Percentiles rank a stretch among this genome's conserved stretches.
Evolutionary conservation across 1,284 basidiomycete genomes (phyloP).

Genomic region (Tremellales sp.): DNA sequence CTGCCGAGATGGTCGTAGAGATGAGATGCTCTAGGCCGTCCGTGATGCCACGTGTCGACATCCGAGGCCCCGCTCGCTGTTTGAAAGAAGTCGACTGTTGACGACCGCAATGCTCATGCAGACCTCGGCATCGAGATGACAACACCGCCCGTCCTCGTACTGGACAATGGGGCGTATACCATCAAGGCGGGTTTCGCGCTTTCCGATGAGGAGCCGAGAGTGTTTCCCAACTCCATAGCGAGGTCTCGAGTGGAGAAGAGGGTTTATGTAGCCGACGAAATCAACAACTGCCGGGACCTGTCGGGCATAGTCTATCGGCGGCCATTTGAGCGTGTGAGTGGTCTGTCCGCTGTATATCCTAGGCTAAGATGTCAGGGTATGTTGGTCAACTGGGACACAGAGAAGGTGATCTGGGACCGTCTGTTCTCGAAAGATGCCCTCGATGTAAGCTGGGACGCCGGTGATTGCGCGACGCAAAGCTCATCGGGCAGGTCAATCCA

Average conservation of each 20-base stretch:
- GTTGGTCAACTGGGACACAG: constrained; percentile 84
- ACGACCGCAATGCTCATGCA: background rate
- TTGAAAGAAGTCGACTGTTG: background rate
- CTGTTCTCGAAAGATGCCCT: constrained; percentile 68
- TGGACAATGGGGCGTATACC: constrained; percentile 79
- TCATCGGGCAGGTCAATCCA: constrained; percentile 61
- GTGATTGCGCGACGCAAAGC: background rate
- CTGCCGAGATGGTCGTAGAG: too few species aligned
- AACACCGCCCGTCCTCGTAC: constrained; percentile 56
- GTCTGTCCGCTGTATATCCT: background rate
- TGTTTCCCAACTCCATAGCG: constrained; percentile 72
- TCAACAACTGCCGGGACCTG: constrained; percentile 67
- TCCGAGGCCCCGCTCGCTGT: too few species aligned
- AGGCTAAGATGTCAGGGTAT: constrained; percentile 62
- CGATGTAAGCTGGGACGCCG: constrained; percentile 56
- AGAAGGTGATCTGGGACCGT: constrained; percentile 86
- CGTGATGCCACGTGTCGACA: too few species aligned
- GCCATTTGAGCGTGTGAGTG: constrained; percentile 75
- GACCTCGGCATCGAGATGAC: constrained; percentile 10
- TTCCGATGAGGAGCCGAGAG: constrained; percentile 48
- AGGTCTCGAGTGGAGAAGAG: constrained; percentile 72
- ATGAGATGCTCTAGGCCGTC: too few species aligned
- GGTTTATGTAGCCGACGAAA: constrained; percentile 76
- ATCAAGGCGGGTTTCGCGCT: constrained; percentile 68
- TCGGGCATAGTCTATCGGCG: constrained; percentile 73